Evolutionary conservation across 495 filamentous ascomycete species (phyloP).

Genomic region (Penicillium simplicissimum): DNA sequence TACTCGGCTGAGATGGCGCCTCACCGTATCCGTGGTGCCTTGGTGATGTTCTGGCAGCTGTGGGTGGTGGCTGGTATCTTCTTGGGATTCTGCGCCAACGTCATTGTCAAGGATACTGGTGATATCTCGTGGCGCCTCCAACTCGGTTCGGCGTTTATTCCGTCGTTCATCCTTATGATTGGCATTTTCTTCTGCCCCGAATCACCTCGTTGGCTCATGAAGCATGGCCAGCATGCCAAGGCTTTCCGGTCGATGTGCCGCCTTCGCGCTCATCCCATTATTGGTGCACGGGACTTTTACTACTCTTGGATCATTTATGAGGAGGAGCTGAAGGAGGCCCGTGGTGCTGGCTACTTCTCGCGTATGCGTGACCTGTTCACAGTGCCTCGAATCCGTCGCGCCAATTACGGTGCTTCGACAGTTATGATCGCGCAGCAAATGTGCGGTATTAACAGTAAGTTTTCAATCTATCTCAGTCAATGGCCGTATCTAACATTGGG

Average conservation of each 20-base stretch:
- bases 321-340: conserved; percentile 43
- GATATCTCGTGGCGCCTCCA: conserved; percentile 65
- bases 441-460: conserved; percentile 50
- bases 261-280: conserved; percentile 53
- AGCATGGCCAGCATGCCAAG: conserved; percentile 50
- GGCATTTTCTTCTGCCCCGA: conserved; percentile 67
- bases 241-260: conserved; percentile 56
- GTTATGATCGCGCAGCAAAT: conserved; percentile 63
- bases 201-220: conserved; percentile 68
- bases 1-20: conserved; percentile 65
- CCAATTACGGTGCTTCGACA: conserved; percentile 60
- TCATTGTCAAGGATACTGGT: conserved; percentile 58
- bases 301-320: conserved; percentile 59
- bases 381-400: conserved; percentile 62
- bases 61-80: conserved; percentile 55
- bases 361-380: conserved; percentile 62
- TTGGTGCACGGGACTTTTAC: conserved; percentile 38
- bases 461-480: conserved; percentile 8
- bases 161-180: conserved; percentile 59
- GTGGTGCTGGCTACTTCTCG: conserved; percentile 51
- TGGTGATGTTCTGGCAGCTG: conserved; percentile 70
- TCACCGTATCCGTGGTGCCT: conserved; percentile 58
- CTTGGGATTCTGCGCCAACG: conserved; percentile 61
- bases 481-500: conserved; percentile 17
- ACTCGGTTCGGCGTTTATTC: conserved; percentile 66